phyloP scores from a whole-genome alignment of 108 stramenopile species.

The Licmophora abbreviata region DNA sequence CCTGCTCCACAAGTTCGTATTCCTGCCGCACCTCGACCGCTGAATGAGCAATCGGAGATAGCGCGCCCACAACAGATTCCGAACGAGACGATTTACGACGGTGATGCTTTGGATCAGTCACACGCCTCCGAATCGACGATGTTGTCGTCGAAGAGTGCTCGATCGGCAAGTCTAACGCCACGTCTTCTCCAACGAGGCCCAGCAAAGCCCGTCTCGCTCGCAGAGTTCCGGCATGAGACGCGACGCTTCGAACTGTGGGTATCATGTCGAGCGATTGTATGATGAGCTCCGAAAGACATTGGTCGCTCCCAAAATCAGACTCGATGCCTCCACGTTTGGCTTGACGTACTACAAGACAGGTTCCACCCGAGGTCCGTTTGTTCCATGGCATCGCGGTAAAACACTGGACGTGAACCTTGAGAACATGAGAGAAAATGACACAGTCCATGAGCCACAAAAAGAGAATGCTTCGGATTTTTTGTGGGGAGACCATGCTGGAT shows the following conservation, averaged over 20 bases:
- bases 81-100: too few species aligned
- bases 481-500: too few species aligned
- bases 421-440: too few species aligned
- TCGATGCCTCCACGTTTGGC: too few species aligned
- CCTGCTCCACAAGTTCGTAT: conserved; percentile 52
- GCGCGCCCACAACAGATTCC: not conserved
- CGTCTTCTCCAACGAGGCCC: conserved; percentile 17
- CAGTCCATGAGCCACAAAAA: too few species aligned
- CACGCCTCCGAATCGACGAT: conserved; percentile 10
- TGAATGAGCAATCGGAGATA: conserved; percentile 37
- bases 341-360: too few species aligned
- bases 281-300: conserved; percentile 10
- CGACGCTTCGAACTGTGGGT: conserved; percentile 31
- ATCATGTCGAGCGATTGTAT: conserved; percentile 35
- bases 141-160: conserved; percentile 6
- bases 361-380: too few species aligned
- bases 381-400: too few species aligned
- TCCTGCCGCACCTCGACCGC: conserved; percentile 33
- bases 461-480: too few species aligned
- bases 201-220: conserved; percentile 39
- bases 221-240: conserved; percentile 37
- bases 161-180: conserved; percentile 1
- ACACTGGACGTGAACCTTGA: too few species aligned
- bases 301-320: too few species aligned
- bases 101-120: too few species aligned